Conservation (phyloP, 2,329 filamentous ascomycete genomes). For the Claviceps sp. region DNA sequence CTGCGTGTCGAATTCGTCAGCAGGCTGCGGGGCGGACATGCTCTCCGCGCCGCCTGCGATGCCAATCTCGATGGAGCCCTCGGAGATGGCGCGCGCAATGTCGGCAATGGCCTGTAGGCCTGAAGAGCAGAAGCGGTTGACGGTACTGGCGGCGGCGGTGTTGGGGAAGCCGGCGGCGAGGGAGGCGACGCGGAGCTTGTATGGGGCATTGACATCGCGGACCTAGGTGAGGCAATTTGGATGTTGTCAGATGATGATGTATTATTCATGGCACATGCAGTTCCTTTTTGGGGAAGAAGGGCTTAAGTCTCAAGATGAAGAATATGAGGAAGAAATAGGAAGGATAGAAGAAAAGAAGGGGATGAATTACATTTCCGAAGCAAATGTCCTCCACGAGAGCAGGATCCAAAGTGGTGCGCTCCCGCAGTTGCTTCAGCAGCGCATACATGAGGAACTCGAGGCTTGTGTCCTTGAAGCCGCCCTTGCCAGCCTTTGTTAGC, state of each 20-base stretch:
- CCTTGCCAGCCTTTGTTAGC: constrained; percentile 77
- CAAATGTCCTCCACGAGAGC: constrained; percentile 78
- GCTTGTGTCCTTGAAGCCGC: constrained; percentile 86
- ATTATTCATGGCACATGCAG: too few relatives aligned
- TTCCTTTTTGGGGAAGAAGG: too few relatives aligned
- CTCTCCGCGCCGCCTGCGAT: constrained; percentile 79
- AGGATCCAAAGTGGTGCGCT: constrained; percentile 66
- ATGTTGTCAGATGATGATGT: background rate
- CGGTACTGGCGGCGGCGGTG: constrained; percentile 64
- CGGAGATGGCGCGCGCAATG: constrained; percentile 75
- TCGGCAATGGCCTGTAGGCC: constrained; percentile 92
- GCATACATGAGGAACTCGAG: constrained; percentile 80
- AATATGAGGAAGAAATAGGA: background rate
- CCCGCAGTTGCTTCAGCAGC: constrained; percentile 61
- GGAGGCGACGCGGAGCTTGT: constrained; percentile 78
- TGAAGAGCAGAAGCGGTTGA: constrained; percentile 96
- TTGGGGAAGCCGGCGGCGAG: constrained; percentile 90
- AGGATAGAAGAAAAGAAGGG: too few relatives aligned
- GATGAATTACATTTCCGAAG: constrained; percentile 62
- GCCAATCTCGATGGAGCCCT: constrained; percentile 73
- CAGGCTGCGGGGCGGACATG: constrained; percentile 63
- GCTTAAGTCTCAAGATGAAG: background rate
- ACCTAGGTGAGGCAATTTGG: constrained; percentile 39
- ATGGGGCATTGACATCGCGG: constrained; percentile 71
- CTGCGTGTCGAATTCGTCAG: constrained; percentile 62